Base-by-base conservation (phyloP, 2,329 filamentous ascomycete genomes). In the Lasiodiplodia theobromae region DNA sequence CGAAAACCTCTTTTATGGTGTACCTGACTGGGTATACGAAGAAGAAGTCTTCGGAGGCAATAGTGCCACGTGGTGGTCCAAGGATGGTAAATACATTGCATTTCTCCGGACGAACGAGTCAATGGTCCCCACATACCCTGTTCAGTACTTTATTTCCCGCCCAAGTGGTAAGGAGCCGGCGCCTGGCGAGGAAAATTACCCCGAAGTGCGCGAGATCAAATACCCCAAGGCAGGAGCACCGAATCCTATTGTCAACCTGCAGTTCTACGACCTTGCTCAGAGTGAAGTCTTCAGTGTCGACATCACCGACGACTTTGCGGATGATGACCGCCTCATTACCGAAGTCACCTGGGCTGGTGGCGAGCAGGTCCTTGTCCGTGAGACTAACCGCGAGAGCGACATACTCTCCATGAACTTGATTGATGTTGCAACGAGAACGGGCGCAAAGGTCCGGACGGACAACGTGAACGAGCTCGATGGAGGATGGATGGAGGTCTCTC, bases 21-120 rank as follows among this genome's bases (percentile, higher is more conserved):
- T 97, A 23, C 96, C 96, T 0, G 96, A 99, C 78, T 99, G 96
- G 96, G 96, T 98, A 0, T 97, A 97, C 75, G 93, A 96, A 76
- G 89, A 91, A 74, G 93, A 97, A 78, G 93, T 97, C 3, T 92
- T 98, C 71, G 80, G 84, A 16, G 91, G 88, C 1, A 92, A 92
- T 73, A 93, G 88, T 70, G 95, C 92, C 5, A 96, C 94, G 1
- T 99, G 96, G 96, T 99, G 94, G 94, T 95, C 93, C 40, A 87
- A 90, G 44, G 93, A 96, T 77, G 96, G 94, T 64, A 91, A 93
- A 74, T 97, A 92, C 77, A 82, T 99, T 69, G 93, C 96, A 25
- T 99, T 97, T 78, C 83, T 99, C 70, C 90, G 94, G 37, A 99
- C 96, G 6, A 96, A 99, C 77, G 96, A 99, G 81, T 94, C 94